Conservation (phyloP, 495 filamentous ascomycete genomes). For the Aspergillus ostianus region DNA sequence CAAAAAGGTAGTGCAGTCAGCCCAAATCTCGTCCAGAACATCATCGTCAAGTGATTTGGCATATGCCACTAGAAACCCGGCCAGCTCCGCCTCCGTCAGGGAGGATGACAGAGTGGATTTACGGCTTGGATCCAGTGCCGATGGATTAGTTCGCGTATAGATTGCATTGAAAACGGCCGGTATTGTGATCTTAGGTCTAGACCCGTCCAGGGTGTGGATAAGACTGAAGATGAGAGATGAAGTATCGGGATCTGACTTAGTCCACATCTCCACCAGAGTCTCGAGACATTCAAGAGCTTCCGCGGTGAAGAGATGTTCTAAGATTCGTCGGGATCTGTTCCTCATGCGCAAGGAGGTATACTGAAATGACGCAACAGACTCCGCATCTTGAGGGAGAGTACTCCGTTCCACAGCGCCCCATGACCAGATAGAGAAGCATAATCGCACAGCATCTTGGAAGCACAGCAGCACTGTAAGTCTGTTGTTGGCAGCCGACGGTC, state of each 20-base stretch:
- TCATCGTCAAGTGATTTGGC: slow-evolving; percentile 89
- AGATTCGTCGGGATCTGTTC: slow-evolving; percentile 78
- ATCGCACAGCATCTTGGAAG: slow-evolving; percentile 90
- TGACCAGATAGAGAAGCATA: slow-evolving; percentile 92
- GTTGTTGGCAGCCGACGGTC: slow-evolving; percentile 84
- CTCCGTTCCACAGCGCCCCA: slow-evolving; percentile 72
- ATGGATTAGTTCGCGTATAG: slow-evolving; percentile 87
- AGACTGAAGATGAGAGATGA: slow-evolving; percentile 67
- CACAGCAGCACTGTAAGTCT: slow-evolving; percentile 90
- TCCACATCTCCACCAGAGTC: slow-evolving; percentile 83
- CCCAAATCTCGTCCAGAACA: slow-evolving; percentile 99
- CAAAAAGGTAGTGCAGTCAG: slow-evolving; percentile 88
- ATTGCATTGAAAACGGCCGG: slow-evolving; percentile 97
- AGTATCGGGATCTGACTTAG: slow-evolving; percentile 40
- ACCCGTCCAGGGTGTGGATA: slow-evolving; percentile 87
- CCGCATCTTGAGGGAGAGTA: slow-evolving; percentile 55
- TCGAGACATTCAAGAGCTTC: slow-evolving; percentile 96
- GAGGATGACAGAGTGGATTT: slow-evolving; percentile 86
- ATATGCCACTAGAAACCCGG: slow-evolving; percentile 86
- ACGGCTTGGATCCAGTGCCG: slow-evolving; percentile 70
- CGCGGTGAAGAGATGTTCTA: slow-evolving; percentile 90
- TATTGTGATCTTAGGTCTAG: slow-evolving; percentile 86
- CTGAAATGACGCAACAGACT: slow-evolving; percentile 77
- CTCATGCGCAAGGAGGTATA: slow-evolving; percentile 88
- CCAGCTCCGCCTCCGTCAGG: slow-evolving; percentile 76